Base-by-base conservation (phyloP, 495 filamentous ascomycete genomes). In the Xylaria intraflava region DNA sequence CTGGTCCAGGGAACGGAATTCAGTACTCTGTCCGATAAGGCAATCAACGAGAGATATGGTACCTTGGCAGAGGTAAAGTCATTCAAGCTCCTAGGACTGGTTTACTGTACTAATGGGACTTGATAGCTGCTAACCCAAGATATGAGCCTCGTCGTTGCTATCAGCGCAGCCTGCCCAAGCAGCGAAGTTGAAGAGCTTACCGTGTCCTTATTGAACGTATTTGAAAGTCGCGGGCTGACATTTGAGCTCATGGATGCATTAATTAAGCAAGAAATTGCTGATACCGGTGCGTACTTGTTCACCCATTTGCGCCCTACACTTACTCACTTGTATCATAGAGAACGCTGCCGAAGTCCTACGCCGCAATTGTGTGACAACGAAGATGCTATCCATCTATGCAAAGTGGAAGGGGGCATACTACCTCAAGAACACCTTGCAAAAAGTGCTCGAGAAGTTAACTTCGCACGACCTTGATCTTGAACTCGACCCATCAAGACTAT, bases 1-100 rank as follows among this genome's bases (percentile, higher is more conserved):
- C 62, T 86, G 17, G 75, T 83, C 26, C 83, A 86, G 61, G 83
- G 82, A 19, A 82, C 82, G 8, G 83, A 85, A 57, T 86, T 86
- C 62, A 83, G 79, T 52, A 81, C 79, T 38, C 61, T 85, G 20
- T 82, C 80, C 17, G 83, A 84, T 66, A 72, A 73, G 23, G 80
- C 80, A 8, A 80, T 85, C 12, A 82, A 75, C 51, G 80, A 85
- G 57, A 84, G 83, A 61, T 86, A 86, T 55, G 78, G 83, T 43
- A 72, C 76, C 45, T 65, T 85, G 14, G 64, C 84, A 56, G 76
- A 83, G 65, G 78, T 80, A 66, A 63, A 57, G 55, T 39, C 26
- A 16, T 16, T 44, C 40, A 39, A 17, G 33, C 20, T 23, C 31
- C 39, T 26, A 17, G 39, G 1, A 17, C 24, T 22, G 11, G 39